Evolutionary conservation across 768 basidiomycete genomes (phyloP), one percentile per base, ranked within the genome.

Genomic region (Coprinopsis strossmayeri): DNA sequence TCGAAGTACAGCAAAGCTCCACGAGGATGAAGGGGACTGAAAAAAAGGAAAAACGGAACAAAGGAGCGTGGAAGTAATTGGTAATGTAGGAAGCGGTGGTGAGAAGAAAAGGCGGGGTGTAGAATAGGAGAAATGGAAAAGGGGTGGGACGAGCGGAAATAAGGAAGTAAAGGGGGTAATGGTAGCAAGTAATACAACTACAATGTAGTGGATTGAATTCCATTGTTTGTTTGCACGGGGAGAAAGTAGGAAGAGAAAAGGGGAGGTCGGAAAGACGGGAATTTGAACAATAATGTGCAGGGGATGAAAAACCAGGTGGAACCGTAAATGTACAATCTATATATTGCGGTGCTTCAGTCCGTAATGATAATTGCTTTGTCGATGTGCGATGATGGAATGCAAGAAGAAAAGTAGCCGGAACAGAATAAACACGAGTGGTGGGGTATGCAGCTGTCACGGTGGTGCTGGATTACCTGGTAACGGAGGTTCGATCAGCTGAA

Each of bases 261-360:
- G 34, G 30, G 32, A 34, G 9, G 45, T 9, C 4, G 32, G 23
- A 46, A 37, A 28, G 24, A 28, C 4, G 24, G 27, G 27, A n/a
- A n/a, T n/a, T n/a, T 11, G 3, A 26, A 48, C 7, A 24, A 38
- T 21, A 40, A 37, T 27, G 25, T 38, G 46, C 34, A 39, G 30
- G 35, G 17, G 25, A 28, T 4, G 28, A 7, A 27, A 18, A 48
- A 24, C 38, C 23, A 17, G 17, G 5, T 7, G 43, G 30, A 45
- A 45, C 43, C 43, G 43, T 45, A 45, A 32, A 10, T 45, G 43
- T 45, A 45, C 43, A 45, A 5, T 45, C 43, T 45, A 45, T 45
- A 45, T 45, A 45, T 45, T 45, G 43, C 43, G 43, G 43, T 28
- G 35, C 35, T 45, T 27, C 27, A 45, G 43, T 45, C 43, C 43